Evolutionary conservation across 345 rosid genomes (phyloP), one percentile per base, ranked within the genome.

Genomic region (Cardamine occulta): DNA sequence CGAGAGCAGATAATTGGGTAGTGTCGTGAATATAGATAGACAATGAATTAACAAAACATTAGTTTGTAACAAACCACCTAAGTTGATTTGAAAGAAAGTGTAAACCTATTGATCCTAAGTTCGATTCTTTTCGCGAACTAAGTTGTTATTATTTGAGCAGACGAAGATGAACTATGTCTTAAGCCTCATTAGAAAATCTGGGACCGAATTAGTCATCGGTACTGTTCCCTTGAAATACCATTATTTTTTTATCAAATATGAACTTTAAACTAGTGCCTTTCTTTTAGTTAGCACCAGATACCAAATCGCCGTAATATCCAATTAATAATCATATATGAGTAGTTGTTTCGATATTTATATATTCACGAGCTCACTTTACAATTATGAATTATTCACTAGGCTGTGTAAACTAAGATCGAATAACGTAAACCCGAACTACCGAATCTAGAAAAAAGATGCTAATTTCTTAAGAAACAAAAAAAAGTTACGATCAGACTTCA

Each of bases 251-350:
- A 47, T 47, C 21, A 47, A 44, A 44, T 17, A 47, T 47, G 21
- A 47, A 7, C 10, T n/a, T n/a, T 47, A 63, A 40, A 72, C 15
- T 5, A 17, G 18, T 48, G 67, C 35, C 12, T 63, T 63, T 24
- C 67, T 4, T 63, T 63, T 42, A 23, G 52, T 39, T 40, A 42
- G 69, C 53, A 72, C 31, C 69, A 39, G 63, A 37, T 62, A 37
- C 68, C 76, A 28, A 49, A 61, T 61, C 60, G 34, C 61, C 52
- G 29, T 35, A 17, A 5, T 18, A 39, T 51, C 53, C 32, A 72
- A 24, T 61, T 24, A 62, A 59, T 34, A 12, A 71, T 47, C 2
- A 23, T 61, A 37, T 59, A 24, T 48, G 9, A 35, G 15, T 61
- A 24, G 18, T 24, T 17, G 18, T 72, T 51, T 51, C 31, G 37